These are phyloP conservation scores for Closterium sp. DNA, from an alignment of 139 green algal genomes.

Conservation along the genomic window DNA sequence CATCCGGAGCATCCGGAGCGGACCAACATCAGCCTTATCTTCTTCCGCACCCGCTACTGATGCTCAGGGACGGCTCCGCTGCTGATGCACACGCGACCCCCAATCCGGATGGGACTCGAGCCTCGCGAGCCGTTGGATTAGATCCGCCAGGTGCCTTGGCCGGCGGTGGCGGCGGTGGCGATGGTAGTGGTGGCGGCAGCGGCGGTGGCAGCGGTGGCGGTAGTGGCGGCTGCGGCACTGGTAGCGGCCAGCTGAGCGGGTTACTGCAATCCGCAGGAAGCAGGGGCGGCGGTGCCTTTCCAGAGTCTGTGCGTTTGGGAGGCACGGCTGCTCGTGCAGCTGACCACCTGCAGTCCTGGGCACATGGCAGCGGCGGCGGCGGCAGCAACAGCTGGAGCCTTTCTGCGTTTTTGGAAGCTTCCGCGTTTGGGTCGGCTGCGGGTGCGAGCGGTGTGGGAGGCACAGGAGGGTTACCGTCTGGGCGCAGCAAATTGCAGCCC, in stretches of 20 bases:
- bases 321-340: neutral
- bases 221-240: neutral
- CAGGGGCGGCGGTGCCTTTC: neutral
- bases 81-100: no score
- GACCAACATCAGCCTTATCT: no score
- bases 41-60: no score
- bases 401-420: neutral
- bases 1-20: no score
- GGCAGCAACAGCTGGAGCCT: neutral
- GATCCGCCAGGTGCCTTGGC: no score
- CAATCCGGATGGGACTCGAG: no score
- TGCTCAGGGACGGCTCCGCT: no score
- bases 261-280: neutral
- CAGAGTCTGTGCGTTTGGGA: neutral
- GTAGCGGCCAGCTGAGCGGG: neutral
- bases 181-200: no score
- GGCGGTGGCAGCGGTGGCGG: no score
- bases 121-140: no score
- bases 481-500: neutral
- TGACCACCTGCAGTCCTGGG: neutral
- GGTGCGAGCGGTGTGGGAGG: neutral
- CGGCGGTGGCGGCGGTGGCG: no score
- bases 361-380: no score
- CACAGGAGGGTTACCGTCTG: neutral
- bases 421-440: neutral